Base-by-base conservation (phyloP, 495 filamentous ascomycete genomes). In the Acidiella bohemica region DNA sequence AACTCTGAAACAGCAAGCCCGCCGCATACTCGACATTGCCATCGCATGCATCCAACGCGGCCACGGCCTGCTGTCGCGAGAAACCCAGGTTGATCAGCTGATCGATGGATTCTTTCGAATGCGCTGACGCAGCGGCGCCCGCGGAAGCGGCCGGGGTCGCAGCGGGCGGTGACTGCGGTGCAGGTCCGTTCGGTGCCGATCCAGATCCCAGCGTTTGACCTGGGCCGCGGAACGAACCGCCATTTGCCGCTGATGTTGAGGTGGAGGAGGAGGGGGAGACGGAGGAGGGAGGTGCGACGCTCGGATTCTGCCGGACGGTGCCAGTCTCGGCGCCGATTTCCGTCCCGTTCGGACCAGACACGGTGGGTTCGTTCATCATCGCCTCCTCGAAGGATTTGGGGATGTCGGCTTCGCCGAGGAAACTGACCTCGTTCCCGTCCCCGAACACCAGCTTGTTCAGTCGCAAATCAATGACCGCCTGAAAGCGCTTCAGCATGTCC, bases 401-500 rank as follows among this genome's bases (percentile, higher is more conserved):
- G 25, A 96, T 93, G 33, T 99, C 90, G 11, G 78, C 79, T 60
- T 94, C 87, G 16, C 83, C 83, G 5, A 99, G 67, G 60, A 99
- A 99, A 0, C 78, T 71, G 8, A 99, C 80, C 32, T 86, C 81
- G 33, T 80, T 76, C 38, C 80, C 83, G 53, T 90, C 44, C 5
- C 39, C 83, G 53, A 99, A 92, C 22, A 88, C 65, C 13, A 99
- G 71, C 22, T 74, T 77, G 44, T 80, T 78, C 53, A 75, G 77
- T 44, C 70, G 66, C 7, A 99, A 72, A 54, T 99, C 92, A 47
- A 99, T 84, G 42, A 71, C 81, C 3, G 88, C 90, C 60, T 93
- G 88, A 58, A 94, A 83, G 22, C 92, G 72, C 59, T 85, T 93
- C 36, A 96, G 65, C 81, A 99, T 99, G 57, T 99, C 90, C 32